Percentiles rank a stretch among this genome's conserved stretches.
Evolutionary conservation across 2,329 filamentous ascomycete species (phyloP).

Genomic region (Cercospora sp.): DNA sequence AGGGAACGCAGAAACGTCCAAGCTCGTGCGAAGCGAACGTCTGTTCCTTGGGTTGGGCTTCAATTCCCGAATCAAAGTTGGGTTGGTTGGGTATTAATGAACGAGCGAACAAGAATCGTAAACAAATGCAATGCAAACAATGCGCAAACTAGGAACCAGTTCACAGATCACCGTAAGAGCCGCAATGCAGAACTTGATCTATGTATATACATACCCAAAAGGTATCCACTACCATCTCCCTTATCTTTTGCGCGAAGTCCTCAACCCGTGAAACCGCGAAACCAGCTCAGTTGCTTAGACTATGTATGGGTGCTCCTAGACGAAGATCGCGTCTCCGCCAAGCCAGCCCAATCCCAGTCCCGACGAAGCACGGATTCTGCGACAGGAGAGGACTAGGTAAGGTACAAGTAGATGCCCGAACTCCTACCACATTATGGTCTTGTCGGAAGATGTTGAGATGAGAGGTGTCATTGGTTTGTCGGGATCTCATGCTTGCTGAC

Average conservation of each 20-base stretch:
- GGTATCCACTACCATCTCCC: background rate
- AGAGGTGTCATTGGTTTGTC: background rate
- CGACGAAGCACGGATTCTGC: too few relatives aligned
- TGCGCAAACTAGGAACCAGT: background rate
- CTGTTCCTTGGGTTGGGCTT: background rate
- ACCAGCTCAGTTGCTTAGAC: background rate
- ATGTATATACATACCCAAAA: too few relatives aligned
- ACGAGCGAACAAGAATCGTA: background rate
- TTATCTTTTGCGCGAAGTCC: background rate
- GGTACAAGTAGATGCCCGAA: constrained; percentile 1
- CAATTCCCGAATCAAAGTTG: background rate
- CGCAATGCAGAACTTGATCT: too few relatives aligned
- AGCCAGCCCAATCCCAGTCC: background rate
- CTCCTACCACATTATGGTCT: constrained; percentile 5
- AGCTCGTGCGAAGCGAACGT: background rate
- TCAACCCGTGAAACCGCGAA: background rate
- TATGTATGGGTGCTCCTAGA: background rate
- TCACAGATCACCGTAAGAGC: background rate
- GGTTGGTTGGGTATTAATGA: background rate
- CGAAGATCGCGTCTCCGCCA: background rate
- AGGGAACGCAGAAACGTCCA: background rate
- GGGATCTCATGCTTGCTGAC: background rate
- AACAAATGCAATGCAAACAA: background rate
- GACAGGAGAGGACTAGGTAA: background rate
- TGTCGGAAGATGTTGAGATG: background rate